Base-by-base conservation (phyloP, 2,329 filamentous ascomycete genomes). In the Clonostachys rhizophaga region DNA sequence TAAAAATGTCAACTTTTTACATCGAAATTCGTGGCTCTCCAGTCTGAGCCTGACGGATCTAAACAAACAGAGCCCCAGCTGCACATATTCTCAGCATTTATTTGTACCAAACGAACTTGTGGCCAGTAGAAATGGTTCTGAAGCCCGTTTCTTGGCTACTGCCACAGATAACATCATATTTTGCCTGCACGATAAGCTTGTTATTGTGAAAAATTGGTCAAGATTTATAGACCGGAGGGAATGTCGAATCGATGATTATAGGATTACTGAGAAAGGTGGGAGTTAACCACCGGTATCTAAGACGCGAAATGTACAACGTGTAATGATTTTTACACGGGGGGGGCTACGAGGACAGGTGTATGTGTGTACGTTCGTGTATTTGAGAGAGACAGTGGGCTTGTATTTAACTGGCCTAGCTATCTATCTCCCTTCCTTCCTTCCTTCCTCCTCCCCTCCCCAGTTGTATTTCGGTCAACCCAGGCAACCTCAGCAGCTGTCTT, bases 101-200 rank as follows among this genome's bases (percentile, higher is more conserved):
- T 56, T 56, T 17, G 46, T 48, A 8, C 52, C 54, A 1, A 51
- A 44, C n/a, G 56, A 57, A 42, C 52, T 50, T 20, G 17, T 51
- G 24, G 24, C 9, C 4, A 30, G 24, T 30, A 30, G 24, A 30
- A 30, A 30, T 30, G 24, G 24, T 30, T 30, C 24, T 4, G 24
- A 30, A 5, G 24, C 24, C 24, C 24, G 24, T 4, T 30, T 30
- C 24, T 30, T 30, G 9, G 24, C 24, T 9, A 30, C 24, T 8
- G 24, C 35, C 4, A 42, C 47, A n/a, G 49, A 52, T 35, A 47
- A 46, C 14, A 17, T 53, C 14, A 40, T 54, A 1, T 56, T 55
- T 43, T 53, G 47, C 45, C 40, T 54, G 8, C 40, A 55, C 34
- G 52, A 47, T 9, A 49, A 50, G 20, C 18, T 57, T 5, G 48